phyloP scores from a whole-genome alignment of 1,284 basidiomycete genomes.

The Boletus austroedulis region DNA sequence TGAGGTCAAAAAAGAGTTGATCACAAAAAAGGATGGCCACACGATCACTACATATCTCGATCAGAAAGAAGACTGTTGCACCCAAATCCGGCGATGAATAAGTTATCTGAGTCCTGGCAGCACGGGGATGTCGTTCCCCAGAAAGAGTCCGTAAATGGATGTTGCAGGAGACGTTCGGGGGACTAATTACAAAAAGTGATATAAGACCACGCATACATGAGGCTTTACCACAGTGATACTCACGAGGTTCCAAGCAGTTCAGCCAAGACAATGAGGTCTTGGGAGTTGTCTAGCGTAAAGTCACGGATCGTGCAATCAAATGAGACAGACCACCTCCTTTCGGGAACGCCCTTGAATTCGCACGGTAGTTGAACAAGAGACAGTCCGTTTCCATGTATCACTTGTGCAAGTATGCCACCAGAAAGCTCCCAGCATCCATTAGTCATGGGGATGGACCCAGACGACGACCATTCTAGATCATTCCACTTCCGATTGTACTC shows the following conservation, averaged over 20 bases:
- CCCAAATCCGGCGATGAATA: slow-evolving; percentile 2
- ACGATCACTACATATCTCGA: slow-evolving; percentile 32
- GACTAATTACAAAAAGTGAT: neutral
- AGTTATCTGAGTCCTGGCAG: slow-evolving; percentile 14
- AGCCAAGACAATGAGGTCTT: slow-evolving; percentile 55
- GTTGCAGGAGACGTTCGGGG: slow-evolving; percentile 17
- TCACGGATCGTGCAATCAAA: slow-evolving; percentile 49
- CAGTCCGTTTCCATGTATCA: slow-evolving; percentile 29
- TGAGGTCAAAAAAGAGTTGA: neutral
- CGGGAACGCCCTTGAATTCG: slow-evolving; percentile 44
- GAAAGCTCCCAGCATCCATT: slow-evolving; percentile 54
- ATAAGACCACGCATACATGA: neutral
- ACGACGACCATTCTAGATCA: slow-evolving; percentile 39
- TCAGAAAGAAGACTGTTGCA: slow-evolving; percentile 16
- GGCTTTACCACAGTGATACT: slow-evolving; percentile 5
- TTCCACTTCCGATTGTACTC: slow-evolving; percentile 50
- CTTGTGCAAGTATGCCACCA: slow-evolving; percentile 57
- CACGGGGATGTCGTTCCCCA: slow-evolving; percentile 26
- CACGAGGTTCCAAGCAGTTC: slow-evolving; percentile 34
- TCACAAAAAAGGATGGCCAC: slow-evolving; percentile 23
- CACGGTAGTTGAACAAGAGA: slow-evolving; percentile 49
- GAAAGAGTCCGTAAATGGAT: slow-evolving; percentile 31
- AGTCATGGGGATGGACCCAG: slow-evolving; percentile 39
- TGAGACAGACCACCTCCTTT: slow-evolving; percentile 46
- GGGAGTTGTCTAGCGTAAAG: slow-evolving; percentile 60